A percentile compares a stretch with the other conserved stretches of the same genome.
phyloP scores from a whole-genome alignment of 768 basidiomycete genomes.

The Lentinula guzmanii region DNA sequence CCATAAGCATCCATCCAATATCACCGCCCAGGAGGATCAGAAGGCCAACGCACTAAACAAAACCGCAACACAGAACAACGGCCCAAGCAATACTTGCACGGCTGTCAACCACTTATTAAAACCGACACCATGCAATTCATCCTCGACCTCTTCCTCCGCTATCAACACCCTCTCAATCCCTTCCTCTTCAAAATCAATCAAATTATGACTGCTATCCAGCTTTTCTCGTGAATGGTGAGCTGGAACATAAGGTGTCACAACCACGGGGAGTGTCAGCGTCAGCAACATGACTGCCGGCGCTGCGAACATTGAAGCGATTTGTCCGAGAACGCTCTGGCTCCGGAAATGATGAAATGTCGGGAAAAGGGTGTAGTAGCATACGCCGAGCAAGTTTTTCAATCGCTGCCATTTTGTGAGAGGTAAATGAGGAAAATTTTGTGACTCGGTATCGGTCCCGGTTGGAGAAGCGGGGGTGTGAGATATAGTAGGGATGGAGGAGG shows the following conservation, averaged over 20 bases:
- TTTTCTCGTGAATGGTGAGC: slow-evolving; percentile 33
- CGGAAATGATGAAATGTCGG: slow-evolving; percentile 76
- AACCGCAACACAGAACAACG: slow-evolving; percentile 68
- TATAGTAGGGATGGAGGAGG: slow-evolving; percentile 45
- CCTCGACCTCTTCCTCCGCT: slow-evolving; percentile 69
- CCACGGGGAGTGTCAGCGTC: slow-evolving; percentile 89
- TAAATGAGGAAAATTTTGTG: slow-evolving; percentile 27
- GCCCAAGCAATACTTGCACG: slow-evolving; percentile 76
- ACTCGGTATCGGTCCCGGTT: slow-evolving; percentile 32
- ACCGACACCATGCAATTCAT: slow-evolving; percentile 57
- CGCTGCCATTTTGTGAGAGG: slow-evolving; percentile 38
- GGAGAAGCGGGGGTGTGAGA: slow-evolving; percentile 51
- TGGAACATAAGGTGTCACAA: slow-evolving; percentile 52
- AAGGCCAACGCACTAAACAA: slow-evolving; percentile 60
- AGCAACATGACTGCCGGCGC: slow-evolving; percentile 82
- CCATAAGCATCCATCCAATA: slow-evolving; percentile 7
- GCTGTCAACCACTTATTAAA: slow-evolving; percentile 85
- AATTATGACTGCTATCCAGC: slow-evolving; percentile 31
- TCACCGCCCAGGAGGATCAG: not conserved
- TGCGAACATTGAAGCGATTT: slow-evolving; percentile 72
- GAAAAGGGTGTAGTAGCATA: slow-evolving; percentile 63
- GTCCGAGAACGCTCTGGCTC: slow-evolving; percentile 63
- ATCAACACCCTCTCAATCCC: slow-evolving; percentile 62
- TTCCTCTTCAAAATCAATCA: slow-evolving; percentile 74
- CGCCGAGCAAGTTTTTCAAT: slow-evolving; percentile 26